phyloP scores from a whole-genome alignment of 257 asterid species.

The Anisodus tanguticus region DNA sequence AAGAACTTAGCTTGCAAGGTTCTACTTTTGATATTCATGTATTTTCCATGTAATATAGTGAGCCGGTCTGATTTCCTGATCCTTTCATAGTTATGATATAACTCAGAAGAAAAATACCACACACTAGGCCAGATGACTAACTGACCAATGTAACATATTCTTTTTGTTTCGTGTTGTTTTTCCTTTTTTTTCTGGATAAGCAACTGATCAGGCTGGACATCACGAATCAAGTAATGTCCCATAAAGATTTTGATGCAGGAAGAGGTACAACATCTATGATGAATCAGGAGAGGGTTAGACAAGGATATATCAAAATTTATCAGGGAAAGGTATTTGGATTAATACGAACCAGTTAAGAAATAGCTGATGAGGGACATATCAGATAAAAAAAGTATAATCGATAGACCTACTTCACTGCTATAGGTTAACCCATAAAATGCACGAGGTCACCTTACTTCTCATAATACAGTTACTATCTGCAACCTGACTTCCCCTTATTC shows the following conservation, averaged over 20 bases:
- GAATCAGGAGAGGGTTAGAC: slow-evolving; percentile 1
- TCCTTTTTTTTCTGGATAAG: neutral
- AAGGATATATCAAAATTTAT: neutral
- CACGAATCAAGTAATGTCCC: neutral
- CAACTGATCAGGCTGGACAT: neutral
- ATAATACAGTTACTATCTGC: neutral
- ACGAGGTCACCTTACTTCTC: neutral
- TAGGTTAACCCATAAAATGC: neutral
- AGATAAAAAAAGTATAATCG: neutral
- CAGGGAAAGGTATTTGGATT: neutral
- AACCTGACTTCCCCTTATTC: neutral
- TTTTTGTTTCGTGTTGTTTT: neutral
- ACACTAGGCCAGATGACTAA: neutral
- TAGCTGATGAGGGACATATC: neutral
- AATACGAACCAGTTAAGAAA: slow-evolving; percentile 15
- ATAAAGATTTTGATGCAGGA: neutral
- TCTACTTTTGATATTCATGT: neutral
- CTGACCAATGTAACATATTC: neutral
- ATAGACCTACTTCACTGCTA: neutral
- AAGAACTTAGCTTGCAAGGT: slow-evolving; percentile 9
- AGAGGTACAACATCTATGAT: neutral
- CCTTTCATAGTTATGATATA: neutral
- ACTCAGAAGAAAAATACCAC: neutral
- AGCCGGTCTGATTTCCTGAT: neutral
- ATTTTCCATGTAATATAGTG: neutral